phyloP scores from a whole-genome alignment of 2,329 filamentous ascomycete genomes.

The Colletotrichum sansevieriae region DNA sequence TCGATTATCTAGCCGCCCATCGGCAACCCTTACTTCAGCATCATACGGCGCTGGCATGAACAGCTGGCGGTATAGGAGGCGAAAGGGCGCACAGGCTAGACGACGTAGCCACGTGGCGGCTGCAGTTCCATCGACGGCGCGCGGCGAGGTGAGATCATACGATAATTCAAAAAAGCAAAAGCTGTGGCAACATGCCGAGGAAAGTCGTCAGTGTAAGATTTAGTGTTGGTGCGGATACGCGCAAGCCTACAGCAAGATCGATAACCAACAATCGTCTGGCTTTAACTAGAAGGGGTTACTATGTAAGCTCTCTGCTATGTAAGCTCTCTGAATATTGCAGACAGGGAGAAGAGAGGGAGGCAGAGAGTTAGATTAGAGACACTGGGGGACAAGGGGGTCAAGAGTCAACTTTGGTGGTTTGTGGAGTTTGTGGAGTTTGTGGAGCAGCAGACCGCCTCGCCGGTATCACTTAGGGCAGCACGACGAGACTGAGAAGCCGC shows the following conservation, averaged over 20 bases:
- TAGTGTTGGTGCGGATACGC: no score
- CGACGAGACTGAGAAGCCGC: background rate
- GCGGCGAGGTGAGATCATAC: conserved; percentile 20
- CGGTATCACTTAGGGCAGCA: conserved; percentile 14
- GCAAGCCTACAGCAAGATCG: no score
- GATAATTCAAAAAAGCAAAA: background rate
- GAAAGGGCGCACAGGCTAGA: conserved; percentile 8
- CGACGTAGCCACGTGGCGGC: background rate
- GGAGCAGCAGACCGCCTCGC: conserved; percentile 9
- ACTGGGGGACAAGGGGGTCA: background rate
- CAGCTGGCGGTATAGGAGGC: background rate
- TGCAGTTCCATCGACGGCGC: conserved; percentile 8
- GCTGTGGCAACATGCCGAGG: conserved; percentile 26
- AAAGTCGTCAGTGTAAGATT: conserved; percentile 8
- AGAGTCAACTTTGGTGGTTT: conserved; percentile 9
- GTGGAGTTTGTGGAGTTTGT: conserved; percentile 1
- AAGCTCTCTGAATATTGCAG: conserved; percentile 7
- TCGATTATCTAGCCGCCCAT: background rate
- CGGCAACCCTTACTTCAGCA: conserved; percentile 7
- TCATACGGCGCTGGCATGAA: background rate
- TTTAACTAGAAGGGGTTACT: background rate
- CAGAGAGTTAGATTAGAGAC: background rate
- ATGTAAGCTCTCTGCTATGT: no score
- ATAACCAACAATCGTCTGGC: no score
- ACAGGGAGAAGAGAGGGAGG: conserved; percentile 11